Conservation (phyloP, 176 grass and related monocot species). For the Hsuehochloa calcarea region DNA sequence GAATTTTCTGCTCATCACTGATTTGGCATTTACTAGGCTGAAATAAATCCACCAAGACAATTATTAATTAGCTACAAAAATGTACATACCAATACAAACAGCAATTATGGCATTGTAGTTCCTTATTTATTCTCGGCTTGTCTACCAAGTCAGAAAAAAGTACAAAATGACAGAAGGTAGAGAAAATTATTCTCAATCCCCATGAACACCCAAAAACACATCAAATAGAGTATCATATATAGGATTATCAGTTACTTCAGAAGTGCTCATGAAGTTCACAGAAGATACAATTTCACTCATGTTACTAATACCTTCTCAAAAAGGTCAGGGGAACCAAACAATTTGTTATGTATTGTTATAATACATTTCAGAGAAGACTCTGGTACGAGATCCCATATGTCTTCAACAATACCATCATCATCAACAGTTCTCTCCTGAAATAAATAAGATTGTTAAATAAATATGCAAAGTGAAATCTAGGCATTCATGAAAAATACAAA, state of each 20-base stretch:
- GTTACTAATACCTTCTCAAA: constrained; percentile 62
- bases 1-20: constrained; percentile 63
- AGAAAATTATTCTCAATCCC: constrained; percentile 12
- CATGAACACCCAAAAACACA: neutral
- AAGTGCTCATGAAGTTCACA: constrained; percentile 6
- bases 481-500: neutral
- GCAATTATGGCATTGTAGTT: neutral
- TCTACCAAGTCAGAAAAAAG: neutral
- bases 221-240: neutral
- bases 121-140: neutral
- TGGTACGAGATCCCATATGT: constrained; percentile 67
- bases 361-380: constrained; percentile 66
- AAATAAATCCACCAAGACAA: constrained; percentile 34
- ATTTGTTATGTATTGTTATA: constrained; percentile 63
- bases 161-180: neutral
- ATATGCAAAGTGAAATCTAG: constrained; percentile 14
- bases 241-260: neutral
- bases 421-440: constrained; percentile 54
- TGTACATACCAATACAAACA: neutral
- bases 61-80: constrained; percentile 31
- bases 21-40: constrained; percentile 53
- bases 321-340: constrained; percentile 80
- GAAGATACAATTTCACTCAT: constrained; percentile 10
- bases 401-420: constrained; percentile 45
- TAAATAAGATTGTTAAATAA: constrained; percentile 13